phyloP scores from a whole-genome alignment of 2,329 filamentous ascomycete genomes.

The Shiraia bambusicola region DNA sequence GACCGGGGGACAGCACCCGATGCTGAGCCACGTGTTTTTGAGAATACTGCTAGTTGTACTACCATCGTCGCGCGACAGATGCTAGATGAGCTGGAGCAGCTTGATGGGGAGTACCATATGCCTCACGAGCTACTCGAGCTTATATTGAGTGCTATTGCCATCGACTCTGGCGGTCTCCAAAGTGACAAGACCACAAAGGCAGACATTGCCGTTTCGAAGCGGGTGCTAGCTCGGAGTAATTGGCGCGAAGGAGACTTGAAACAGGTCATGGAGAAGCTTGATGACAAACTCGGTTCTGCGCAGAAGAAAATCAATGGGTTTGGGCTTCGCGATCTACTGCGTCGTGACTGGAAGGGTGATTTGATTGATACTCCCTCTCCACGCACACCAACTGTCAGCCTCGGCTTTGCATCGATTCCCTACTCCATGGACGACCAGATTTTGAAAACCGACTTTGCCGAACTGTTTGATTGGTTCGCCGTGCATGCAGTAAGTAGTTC shows the following conservation, averaged over 20 bases:
- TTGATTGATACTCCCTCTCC: conserved; percentile 51
- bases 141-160: conserved; percentile 50
- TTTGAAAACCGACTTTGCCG: conserved; percentile 49
- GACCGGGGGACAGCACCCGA: conserved; percentile 46
- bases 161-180: conserved; percentile 48
- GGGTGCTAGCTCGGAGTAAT: conserved; percentile 47
- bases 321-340: conserved; percentile 48
- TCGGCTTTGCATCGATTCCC: conserved; percentile 51
- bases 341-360: conserved; percentile 53
- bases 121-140: conserved; percentile 53
- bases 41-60: conserved; percentile 49
- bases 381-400: conserved; percentile 49
- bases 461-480: conserved; percentile 54
- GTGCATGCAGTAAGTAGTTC: conserved; percentile 40
- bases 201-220: conserved; percentile 44
- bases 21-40: conserved; percentile 49
- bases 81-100: conserved; percentile 49
- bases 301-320: conserved; percentile 49
- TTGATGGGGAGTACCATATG: conserved; percentile 51
- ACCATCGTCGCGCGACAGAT: conserved; percentile 51
- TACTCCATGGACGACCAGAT: conserved; percentile 52
- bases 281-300: conserved; percentile 44
- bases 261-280: conserved; percentile 47
- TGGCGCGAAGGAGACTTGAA: conserved; percentile 45
- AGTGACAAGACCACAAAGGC: conserved; percentile 41